phyloP scores from a whole-genome alignment of 257 asterid genomes.

The Schizonepeta tenuifolia region DNA sequence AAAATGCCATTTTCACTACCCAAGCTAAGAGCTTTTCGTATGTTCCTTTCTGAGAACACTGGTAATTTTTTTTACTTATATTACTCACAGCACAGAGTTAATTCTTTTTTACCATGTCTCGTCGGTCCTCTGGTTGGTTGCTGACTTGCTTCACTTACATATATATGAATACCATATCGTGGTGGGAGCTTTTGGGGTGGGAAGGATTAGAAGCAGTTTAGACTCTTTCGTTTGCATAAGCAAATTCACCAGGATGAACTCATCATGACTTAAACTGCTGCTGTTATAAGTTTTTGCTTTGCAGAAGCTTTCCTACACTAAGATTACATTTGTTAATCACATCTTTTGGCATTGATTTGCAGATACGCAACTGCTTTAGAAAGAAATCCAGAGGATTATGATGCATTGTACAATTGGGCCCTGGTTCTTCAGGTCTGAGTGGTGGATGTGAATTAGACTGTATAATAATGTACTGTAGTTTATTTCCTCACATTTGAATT shows the following conservation, averaged over 20 bases:
- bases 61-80: not conserved
- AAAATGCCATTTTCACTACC: slow-evolving; percentile 3
- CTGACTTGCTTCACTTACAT: slow-evolving; percentile 6
- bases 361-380: slow-evolving; percentile 93
- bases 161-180: slow-evolving; percentile 6
- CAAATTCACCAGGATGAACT: slow-evolving; percentile 23
- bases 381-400: slow-evolving; percentile 93
- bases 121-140: not conserved
- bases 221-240: slow-evolving; percentile 15
- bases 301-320: slow-evolving; percentile 20
- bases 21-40: not conserved
- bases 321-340: slow-evolving; percentile 27
- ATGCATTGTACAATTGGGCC: slow-evolving; percentile 99
- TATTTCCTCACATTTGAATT: slow-evolving; percentile 23
- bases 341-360: slow-evolving; percentile 41
- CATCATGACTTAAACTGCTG: slow-evolving; percentile 19
- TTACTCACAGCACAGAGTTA: not conserved
- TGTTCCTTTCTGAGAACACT: not conserved
- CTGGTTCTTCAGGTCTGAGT: slow-evolving; percentile 90
- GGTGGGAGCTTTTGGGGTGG: slow-evolving; percentile 1
- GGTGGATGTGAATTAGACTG: slow-evolving; percentile 32
- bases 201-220: slow-evolving; percentile 19
- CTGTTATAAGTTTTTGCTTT: slow-evolving; percentile 22
- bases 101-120: slow-evolving; percentile 19
- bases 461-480: slow-evolving; percentile 19